Evolutionary conservation across 768 basidiomycete species (phyloP), one percentile per base, ranked within the genome.

Genomic region (Baorangia bicolor): DNA sequence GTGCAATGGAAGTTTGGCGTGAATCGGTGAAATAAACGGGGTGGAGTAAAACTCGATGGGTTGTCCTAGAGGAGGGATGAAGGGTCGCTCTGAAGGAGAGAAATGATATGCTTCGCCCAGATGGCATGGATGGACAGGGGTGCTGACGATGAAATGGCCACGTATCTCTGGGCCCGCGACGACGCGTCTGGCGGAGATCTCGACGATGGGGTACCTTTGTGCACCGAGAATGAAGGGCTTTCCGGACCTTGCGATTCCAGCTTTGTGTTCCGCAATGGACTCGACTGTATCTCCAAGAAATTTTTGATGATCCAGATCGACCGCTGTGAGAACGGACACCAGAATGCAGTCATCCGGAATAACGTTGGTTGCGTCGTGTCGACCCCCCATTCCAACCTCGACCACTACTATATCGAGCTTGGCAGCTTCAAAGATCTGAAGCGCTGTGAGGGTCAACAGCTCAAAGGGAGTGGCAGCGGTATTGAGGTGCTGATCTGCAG

Each of bases 381-480:
- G 78, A 5, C 97, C 97, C 0, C 97, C 97, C 88, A 99, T 87
- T 0, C 97, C 96, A 11, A 94, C 95, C 73, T 99, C 96, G 41
- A 97, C 72, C 11, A 98, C 83, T 21, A 86, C 88, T 37, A 98
- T 64, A 61, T 98, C 95, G 7, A 95, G 78, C n/a, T 73, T 60
- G 3, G 74, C 75, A 9, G 73, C 72, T 66, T 94, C 87, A 64
- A 99, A 94, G 42, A 92, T 70, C 39, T 77, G 69, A 34, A 95
- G 81, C 0, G 94, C 95, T 0, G 86, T 87, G 53, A 91, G 78
- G 0, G 95, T 92, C 56, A 95, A 78, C 20, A 94, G 65, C 74
- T 98, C 97, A 70, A 98, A 98, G 60, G 75, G 81, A 53, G 81
- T 91, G 11, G 87, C 82, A 2, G 74, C 68, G 20, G 82, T 76